These are phyloP conservation scores for Populus pruinosa DNA, from an alignment of 345 rosid genomes.

Conservation along the genomic window DNA sequence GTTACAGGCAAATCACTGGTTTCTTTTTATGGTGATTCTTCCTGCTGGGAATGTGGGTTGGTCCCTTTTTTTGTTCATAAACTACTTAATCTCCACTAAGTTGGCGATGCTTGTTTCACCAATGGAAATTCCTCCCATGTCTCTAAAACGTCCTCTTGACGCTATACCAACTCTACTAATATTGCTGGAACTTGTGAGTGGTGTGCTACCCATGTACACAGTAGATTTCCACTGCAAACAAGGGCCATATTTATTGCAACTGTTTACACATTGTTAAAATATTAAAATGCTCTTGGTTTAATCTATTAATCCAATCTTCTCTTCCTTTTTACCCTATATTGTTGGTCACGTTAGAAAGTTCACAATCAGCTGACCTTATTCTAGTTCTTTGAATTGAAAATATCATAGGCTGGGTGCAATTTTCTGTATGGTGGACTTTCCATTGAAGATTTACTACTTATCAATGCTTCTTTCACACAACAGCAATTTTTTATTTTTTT, in stretches of 20 bases:
- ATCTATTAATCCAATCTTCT: neutral
- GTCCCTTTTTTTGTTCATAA: neutral
- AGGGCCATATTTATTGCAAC: neutral
- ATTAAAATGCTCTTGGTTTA: neutral
- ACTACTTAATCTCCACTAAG: neutral
- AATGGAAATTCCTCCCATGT: neutral
- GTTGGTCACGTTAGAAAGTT: neutral
- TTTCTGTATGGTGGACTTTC: neutral
- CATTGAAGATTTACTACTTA: neutral
- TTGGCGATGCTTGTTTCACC: neutral
- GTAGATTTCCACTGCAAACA: neutral
- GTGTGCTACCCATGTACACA: neutral
- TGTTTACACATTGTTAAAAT: neutral
- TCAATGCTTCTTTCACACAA: too few species aligned
- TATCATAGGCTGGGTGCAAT: neutral
- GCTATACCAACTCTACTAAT: neutral
- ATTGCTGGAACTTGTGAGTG: neutral
- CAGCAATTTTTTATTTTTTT: neutral
- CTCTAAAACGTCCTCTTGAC: neutral
- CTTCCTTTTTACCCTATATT: neutral
- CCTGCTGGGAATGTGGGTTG: neutral
- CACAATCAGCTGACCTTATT: neutral
- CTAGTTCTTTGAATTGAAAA: neutral
- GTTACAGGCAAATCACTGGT: neutral
- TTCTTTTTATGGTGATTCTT: neutral